A percentile compares a stretch with the other conserved stretches of the same genome.
phyloP scores from a whole-genome alignment of 2,329 filamentous ascomycete species.

The Balansia obtecta region DNA sequence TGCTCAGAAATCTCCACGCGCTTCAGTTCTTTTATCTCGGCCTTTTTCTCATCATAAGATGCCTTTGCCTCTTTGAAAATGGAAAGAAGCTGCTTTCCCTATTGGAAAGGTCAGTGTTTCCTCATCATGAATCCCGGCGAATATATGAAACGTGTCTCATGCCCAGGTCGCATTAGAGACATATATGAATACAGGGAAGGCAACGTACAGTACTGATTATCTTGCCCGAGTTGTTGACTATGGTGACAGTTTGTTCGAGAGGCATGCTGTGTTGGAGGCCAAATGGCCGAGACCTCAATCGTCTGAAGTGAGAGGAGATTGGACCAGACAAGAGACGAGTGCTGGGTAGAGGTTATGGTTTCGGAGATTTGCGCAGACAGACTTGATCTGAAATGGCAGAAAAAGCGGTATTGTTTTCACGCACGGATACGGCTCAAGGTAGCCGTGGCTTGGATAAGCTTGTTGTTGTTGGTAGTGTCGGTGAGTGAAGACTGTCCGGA shows the following conservation, averaged over 20 bases:
- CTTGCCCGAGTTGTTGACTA: constrained; percentile 84
- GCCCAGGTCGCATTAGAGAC: not conserved
- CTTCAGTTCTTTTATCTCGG: constrained; percentile 57
- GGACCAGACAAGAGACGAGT: no score
- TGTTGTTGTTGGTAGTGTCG: constrained; percentile 8
- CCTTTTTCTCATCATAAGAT: constrained; percentile 79
- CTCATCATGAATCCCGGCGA: not conserved
- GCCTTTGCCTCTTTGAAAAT: constrained; percentile 88
- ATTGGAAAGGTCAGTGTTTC: constrained; percentile 4
- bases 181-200: not conserved
- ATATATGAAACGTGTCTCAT: not conserved
- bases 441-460: not conserved
- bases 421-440: not conserved
- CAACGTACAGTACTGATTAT: constrained; percentile 71
- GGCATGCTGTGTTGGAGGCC: constrained; percentile 18
- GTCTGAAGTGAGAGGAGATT: not conserved
- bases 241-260: constrained; percentile 63
- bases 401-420: constrained; percentile 2
- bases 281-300: not conserved
- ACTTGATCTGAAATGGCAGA: not conserved
- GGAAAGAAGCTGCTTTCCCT: constrained; percentile 83
- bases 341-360: not conserved
- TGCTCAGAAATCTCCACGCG: constrained; percentile 47
- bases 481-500: constrained; percentile 10
- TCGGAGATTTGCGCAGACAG: not conserved